Evolutionary conservation across 2,329 filamentous ascomycete genomes (phyloP).

Genomic region (Trichothecium sympodiale): DNA sequence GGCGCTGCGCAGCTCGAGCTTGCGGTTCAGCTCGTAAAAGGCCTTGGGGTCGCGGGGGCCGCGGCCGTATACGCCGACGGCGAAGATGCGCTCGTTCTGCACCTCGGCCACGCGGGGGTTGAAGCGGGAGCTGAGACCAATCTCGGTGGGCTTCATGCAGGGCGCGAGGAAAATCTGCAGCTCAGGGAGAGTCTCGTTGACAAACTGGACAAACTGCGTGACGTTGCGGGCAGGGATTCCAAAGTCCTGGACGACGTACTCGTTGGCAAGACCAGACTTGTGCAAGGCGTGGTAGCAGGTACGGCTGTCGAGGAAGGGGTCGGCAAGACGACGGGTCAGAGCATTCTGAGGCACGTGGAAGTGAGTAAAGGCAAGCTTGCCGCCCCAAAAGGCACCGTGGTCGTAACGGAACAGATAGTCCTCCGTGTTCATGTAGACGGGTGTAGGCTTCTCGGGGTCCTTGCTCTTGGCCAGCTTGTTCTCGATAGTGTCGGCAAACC

Average conservation of each 20-base stretch:
- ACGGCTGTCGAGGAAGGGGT: conserved; percentile 40
- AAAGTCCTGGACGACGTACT: conserved; percentile 40
- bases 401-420: conserved; percentile 49
- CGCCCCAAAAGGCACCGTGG: conserved; percentile 44
- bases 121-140: conserved; percentile 20
- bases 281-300: conserved; percentile 43
- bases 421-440: conserved; percentile 27
- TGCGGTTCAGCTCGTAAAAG: conserved; percentile 35
- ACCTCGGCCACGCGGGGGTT: conserved; percentile 18
- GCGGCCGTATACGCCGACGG: conserved; percentile 34
- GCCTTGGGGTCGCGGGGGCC: conserved; percentile 20
- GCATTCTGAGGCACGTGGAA: conserved; percentile 40
- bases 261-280: conserved; percentile 32
- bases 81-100: conserved; percentile 24
- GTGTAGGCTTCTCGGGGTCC: conserved; percentile 9
- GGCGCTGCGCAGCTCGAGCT: conserved; percentile 34
- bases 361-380: conserved; percentile 36
- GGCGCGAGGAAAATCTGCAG: conserved; percentile 18
- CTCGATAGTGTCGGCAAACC: conserved; percentile 18
- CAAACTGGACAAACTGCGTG: conserved; percentile 15
- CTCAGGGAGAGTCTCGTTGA: conserved; percentile 18
- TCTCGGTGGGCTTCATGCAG: conserved; percentile 14
- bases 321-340: conserved; percentile 35
- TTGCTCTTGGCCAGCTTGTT: conserved; percentile 12
- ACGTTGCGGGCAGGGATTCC: conserved; percentile 16